Conservation (phyloP, 176 grass and related monocot species). For the Aechmea fasciata region DNA sequence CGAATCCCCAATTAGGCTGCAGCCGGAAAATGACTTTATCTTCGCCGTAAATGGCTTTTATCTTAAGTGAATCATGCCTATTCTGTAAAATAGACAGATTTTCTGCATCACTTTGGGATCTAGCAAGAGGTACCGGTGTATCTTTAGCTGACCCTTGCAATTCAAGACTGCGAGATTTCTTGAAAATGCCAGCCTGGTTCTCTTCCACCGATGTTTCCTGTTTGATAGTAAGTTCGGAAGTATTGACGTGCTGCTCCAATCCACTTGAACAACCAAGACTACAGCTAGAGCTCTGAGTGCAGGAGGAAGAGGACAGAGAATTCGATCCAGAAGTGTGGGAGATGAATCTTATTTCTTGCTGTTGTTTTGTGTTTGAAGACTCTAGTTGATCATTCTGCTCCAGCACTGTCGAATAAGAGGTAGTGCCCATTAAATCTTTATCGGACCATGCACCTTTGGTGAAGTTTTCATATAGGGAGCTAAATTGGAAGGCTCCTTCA, state of each 20-base stretch:
- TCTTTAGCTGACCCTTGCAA: constrained; percentile 35
- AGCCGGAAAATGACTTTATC: constrained; percentile 88
- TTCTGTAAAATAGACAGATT: constrained; percentile 22
- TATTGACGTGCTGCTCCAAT: constrained; percentile 26
- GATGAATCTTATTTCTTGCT: constrained; percentile 36
- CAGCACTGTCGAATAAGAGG: constrained; percentile 17
- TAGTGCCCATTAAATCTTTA: constrained; percentile 20
- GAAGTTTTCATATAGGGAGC: constrained; percentile 79
- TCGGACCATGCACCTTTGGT: constrained; percentile 10
- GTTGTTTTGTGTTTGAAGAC: constrained; percentile 27
- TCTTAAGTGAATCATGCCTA: constrained; percentile 55
- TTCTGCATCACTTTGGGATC: constrained; percentile 27
- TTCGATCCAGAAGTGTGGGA: constrained; percentile 53
- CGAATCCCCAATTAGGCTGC: constrained; percentile 58
- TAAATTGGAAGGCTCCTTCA: constrained; percentile 65
- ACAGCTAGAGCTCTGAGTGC: constrained; percentile 69
- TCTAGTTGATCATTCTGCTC: constrained; percentile 41
- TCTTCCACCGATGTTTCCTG: constrained; percentile 46
- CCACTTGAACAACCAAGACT: constrained; percentile 56
- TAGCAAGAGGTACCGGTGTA: constrained; percentile 15
- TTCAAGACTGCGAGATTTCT: constrained; percentile 19
- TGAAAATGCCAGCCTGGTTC: constrained; percentile 35
- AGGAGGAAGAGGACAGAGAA: constrained; percentile 50
- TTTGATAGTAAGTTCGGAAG: constrained; percentile 31
- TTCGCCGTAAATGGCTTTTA: constrained; percentile 81